Percentiles rank a stretch among this genome's conserved stretches.
phyloP scores from a whole-genome alignment of 2,329 filamentous ascomycete species.

The Pseudogymnoascus sp. region DNA sequence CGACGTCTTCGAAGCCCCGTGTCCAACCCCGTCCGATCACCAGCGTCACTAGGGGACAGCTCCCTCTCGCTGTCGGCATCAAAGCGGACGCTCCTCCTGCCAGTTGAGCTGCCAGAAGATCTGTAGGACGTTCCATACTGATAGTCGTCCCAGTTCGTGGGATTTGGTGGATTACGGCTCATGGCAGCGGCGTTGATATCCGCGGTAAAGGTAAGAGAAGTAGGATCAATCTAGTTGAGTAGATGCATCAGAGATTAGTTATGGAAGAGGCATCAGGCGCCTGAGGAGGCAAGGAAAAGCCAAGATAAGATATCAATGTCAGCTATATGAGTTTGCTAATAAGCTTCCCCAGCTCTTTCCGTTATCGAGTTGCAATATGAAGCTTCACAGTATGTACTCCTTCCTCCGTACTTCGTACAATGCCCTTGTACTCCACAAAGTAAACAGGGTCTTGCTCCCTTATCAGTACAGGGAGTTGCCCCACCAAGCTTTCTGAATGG shows the following conservation, averaged over 20 bases:
- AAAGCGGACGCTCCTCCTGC: constrained; percentile 25
- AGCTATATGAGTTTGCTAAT: constrained; percentile 8
- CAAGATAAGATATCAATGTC: constrained; percentile 3
- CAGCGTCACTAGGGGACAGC: constrained; percentile 14
- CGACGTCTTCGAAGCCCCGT: constrained; percentile 24
- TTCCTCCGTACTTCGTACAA: background rate
- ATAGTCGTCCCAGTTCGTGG: constrained; percentile 27
- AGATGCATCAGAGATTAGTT: constrained; percentile 5
- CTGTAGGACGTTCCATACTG: constrained; percentile 26
- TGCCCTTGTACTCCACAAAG: background rate
- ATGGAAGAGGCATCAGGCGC: background rate
- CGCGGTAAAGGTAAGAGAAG: background rate
- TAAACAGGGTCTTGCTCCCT: constrained; percentile 8
- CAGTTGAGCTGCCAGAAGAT: constrained; percentile 24
- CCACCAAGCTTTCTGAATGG: background rate
- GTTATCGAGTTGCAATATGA: constrained; percentile 5
- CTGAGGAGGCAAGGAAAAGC: background rate
- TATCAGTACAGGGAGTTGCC: constrained; percentile 4
- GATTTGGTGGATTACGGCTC: constrained; percentile 17
- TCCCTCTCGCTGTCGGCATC: constrained; percentile 17
- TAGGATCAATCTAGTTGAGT: background rate
- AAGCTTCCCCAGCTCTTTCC: constrained; percentile 1
- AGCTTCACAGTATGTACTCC: background rate
- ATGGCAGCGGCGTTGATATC: background rate
- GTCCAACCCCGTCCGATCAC: constrained; percentile 14